Evolutionary conservation across 1,284 basidiomycete genomes (phyloP), one percentile per base, ranked within the genome.

Genomic region (Cutaneotrichosporon cutaneum): DNA sequence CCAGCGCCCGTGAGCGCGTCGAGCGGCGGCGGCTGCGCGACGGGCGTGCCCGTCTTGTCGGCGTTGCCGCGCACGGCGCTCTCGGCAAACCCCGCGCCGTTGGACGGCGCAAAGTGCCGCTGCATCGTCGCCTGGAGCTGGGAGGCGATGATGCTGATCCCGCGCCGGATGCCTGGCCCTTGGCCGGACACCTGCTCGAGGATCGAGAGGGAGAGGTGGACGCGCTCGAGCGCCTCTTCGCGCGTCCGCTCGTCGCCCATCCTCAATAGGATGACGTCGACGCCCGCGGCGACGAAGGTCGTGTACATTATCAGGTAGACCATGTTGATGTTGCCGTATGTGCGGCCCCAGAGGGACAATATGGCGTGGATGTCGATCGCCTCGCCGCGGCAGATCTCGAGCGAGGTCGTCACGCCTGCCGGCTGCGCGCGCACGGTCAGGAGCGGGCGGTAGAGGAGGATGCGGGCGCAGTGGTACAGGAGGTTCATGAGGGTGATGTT

Each of bases 251-350:
- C 60, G 59, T 66, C 62, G n/a, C 64, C 68, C 1, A 65, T 63
- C 14, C 68, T 66, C 21, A 69, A 59, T 26, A 69, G 50, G 13
- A 69, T 52, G 18, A 68, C 62, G 56, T 69, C 68, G 7, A 69
- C 57, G 4, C 68, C 68, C 2, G 68, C 68, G 1, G 68, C 68
- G 24, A 69, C 60, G 32, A 67, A 69, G 14, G 61, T 63, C 27
- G 60, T 58, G 62, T 69, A 69, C 63, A 67, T 67, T 55, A 64
- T 59, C 54, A 69, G 50, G 54, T 67, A 69, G 32, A 69, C 65
- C 60, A 67, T 63, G 63, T 69, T 69, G 60, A 69, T 56, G 58
- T 67, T 56, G 33, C 68, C 68, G 51, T 52, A 69, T 4, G 68
- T 69, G n/a, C 62, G 24, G 16, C 60, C 65, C 68, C 68, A 69